phyloP scores from a whole-genome alignment of 257 asterid species.

The Petunia secreta region DNA sequence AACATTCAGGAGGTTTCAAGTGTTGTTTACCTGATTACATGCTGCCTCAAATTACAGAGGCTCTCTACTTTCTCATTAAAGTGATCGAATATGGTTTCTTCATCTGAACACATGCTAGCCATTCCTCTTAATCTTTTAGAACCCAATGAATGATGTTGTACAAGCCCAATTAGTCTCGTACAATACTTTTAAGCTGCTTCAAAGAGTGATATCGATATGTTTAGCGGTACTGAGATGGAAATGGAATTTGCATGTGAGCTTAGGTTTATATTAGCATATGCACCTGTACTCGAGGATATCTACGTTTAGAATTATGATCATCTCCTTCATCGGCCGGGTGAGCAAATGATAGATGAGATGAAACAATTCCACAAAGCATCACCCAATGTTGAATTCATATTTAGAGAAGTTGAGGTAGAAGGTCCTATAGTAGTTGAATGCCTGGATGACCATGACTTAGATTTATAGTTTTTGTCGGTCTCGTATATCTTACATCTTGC shows the following conservation, averaged over 20 bases:
- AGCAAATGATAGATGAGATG: slow-evolving; percentile 51
- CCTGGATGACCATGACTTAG: background rate
- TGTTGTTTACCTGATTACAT: slow-evolving; percentile 61
- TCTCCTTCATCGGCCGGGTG: slow-evolving; percentile 45
- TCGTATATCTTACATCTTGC: too few relatives aligned
- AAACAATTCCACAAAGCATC: slow-evolving; percentile 54
- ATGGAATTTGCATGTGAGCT: slow-evolving; percentile 49
- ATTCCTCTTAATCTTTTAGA: slow-evolving; percentile 28
- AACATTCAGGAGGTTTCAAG: slow-evolving; percentile 51
- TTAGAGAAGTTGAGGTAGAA: background rate
- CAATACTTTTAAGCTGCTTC: slow-evolving; percentile 43
- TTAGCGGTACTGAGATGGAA: slow-evolving; percentile 57
- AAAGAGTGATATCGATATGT: slow-evolving; percentile 49
- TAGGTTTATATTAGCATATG: slow-evolving; percentile 55
- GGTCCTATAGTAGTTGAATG: background rate
- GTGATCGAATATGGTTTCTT: background rate
- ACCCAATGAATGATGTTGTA: slow-evolving; percentile 47
- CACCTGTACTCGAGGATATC: slow-evolving; percentile 56
- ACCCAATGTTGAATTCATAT: slow-evolving; percentile 44
- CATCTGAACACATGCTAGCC: background rate
- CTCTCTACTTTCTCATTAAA: slow-evolving; percentile 23
- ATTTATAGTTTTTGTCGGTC: background rate
- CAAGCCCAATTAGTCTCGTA: slow-evolving; percentile 47
- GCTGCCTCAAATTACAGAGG: slow-evolving; percentile 53
- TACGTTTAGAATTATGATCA: slow-evolving; percentile 42